A percentile compares a stretch with the other conserved stretches of the same genome.
These are phyloP conservation scores for Coniferiporia weirii DNA, from an alignment of 1,284 basidiomycete genomes.

Conservation along the genomic window DNA sequence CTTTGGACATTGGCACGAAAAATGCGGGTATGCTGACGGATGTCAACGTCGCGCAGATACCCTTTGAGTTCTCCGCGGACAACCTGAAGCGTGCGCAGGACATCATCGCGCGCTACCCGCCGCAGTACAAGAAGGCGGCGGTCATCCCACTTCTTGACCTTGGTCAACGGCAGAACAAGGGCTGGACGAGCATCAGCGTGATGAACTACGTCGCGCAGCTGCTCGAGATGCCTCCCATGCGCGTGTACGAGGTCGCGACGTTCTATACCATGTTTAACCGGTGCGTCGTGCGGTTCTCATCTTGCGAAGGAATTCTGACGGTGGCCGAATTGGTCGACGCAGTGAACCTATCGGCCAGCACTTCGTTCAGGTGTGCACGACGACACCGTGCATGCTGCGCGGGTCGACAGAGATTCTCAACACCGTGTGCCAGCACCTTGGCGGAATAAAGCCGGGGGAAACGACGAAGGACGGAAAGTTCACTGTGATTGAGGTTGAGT, in stretches of 20 bases:
- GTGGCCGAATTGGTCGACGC: not conserved
- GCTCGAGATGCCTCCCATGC: conserved; percentile 95
- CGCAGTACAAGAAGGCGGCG: conserved; percentile 97
- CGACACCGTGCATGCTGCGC: conserved; percentile 96
- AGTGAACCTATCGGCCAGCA: conserved; percentile 93
- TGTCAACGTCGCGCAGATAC: conserved; percentile 52
- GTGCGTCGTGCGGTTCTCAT: conserved; percentile 35
- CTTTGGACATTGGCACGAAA: not conserved
- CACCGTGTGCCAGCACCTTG: conserved; percentile 80
- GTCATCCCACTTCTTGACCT: conserved; percentile 96
- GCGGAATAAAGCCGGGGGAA: conserved; percentile 81
- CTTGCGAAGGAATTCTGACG: not conserved
- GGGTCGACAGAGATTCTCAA: conserved; percentile 89
- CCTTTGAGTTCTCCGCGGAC: conserved; percentile 81
- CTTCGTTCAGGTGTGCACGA: conserved; percentile 98
- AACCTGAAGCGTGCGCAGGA: conserved; percentile 84
- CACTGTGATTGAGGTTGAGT: conserved; percentile 97
- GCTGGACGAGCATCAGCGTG: conserved; percentile 97
- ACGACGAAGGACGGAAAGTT: conserved; percentile 96
- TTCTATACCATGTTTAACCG: conserved; percentile 99
- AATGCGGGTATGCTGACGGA: not conserved
- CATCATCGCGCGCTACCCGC: conserved; percentile 90
- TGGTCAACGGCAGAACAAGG: conserved; percentile 95
- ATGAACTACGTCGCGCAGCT: conserved; percentile 97
- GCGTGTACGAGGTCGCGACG: conserved; percentile 98